phyloP scores from a whole-genome alignment of 192 early-diverging fungal genomes.

The Dissophora ornata region DNA sequence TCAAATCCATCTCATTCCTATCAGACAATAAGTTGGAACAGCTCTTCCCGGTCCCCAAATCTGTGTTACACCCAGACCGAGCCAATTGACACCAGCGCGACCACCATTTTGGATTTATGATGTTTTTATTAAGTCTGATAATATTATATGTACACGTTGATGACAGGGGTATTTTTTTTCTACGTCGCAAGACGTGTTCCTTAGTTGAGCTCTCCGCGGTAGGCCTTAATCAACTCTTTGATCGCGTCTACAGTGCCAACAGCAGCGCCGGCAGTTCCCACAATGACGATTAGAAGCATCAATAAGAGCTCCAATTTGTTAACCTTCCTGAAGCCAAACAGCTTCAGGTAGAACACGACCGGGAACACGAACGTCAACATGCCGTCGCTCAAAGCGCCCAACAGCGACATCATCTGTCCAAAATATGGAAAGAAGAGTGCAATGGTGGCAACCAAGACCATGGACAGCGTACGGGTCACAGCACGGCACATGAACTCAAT shows the following conservation, averaged over 20 bases:
- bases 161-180: neutral
- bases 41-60: too few relatives aligned
- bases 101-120: too few relatives aligned
- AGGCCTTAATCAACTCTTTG: conserved; percentile 66
- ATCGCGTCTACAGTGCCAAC: conserved; percentile 75
- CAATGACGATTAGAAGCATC: conserved; percentile 43
- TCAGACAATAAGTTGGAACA: too few relatives aligned
- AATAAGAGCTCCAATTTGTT: conserved; percentile 36
- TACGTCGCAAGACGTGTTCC: neutral
- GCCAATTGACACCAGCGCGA: too few relatives aligned
- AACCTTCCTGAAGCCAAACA: conserved; percentile 58
- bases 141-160: too few relatives aligned
- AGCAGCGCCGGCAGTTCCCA: conserved; percentile 70
- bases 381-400: conserved; percentile 67
- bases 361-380: conserved; percentile 72
- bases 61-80: too few relatives aligned
- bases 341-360: conserved; percentile 62
- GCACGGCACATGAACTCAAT: conserved; percentile 60
- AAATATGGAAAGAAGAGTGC: conserved; percentile 71
- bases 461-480: conserved; percentile 58
- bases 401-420: conserved; percentile 71
- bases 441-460: conserved; percentile 56
- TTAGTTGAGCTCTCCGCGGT: conserved; percentile 42
- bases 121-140: too few relatives aligned
- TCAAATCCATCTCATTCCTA: too few relatives aligned